A percentile compares a stretch with the other conserved stretches of the same genome.
These are phyloP conservation scores for Alternaria sp. DNA, from an alignment of 2,329 filamentous ascomycete genomes.

Conservation along the genomic window DNA sequence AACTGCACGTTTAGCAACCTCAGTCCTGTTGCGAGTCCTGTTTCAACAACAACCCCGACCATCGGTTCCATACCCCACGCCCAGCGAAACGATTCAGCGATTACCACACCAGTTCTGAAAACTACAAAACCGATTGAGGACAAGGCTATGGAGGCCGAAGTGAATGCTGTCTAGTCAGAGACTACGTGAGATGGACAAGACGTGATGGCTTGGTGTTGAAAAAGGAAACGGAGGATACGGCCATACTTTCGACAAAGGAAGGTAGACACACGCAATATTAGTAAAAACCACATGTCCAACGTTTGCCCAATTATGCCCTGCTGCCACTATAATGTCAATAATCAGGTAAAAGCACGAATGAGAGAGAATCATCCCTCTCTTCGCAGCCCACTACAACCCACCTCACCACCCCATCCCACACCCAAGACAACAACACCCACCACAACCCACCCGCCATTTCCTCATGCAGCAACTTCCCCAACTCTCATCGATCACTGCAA, in stretches of 20 bases:
- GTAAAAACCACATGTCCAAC: neutral
- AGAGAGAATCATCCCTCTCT: neutral
- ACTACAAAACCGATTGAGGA: neutral
- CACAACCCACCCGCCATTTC: neutral
- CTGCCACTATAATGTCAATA: neutral
- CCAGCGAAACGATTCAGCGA: neutral
- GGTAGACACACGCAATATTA: neutral
- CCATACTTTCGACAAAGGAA: neutral
- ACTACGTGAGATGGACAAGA: neutral
- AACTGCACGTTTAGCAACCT: neutral
- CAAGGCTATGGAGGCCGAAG: neutral
- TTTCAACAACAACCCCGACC: neutral
- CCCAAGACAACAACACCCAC: neutral
- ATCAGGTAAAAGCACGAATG: neutral
- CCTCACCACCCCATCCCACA: neutral
- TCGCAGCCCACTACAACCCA: neutral
- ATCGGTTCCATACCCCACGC: neutral
- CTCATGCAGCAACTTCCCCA: neutral
- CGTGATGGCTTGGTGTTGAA: neutral
- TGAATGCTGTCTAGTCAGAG: neutral
- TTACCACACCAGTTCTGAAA: neutral
- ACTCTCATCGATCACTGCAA: neutral
- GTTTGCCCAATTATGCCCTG: neutral
- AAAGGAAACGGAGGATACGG: neutral
- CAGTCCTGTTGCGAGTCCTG: neutral